Conservation (phyloP, 2,329 filamentous ascomycete species). For the Xylariaceae sp. region DNA sequence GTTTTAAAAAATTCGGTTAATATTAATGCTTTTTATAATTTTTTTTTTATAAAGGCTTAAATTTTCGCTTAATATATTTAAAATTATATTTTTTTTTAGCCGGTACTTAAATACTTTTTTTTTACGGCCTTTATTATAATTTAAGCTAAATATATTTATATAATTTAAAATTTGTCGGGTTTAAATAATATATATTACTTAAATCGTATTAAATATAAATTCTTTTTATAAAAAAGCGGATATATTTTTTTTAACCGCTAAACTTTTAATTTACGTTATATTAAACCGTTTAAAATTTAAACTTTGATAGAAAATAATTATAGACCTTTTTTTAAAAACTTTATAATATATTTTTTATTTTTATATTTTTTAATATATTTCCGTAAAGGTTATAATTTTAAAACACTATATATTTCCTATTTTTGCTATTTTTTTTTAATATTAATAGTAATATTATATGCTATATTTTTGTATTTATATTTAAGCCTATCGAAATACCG, state of each 20-base stretch:
- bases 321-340: too few relatives aligned
- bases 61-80: neutral
- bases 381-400: too few relatives aligned
- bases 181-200: neutral
- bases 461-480: neutral
- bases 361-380: too few relatives aligned
- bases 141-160: neutral
- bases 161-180: neutral
- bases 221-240: too few relatives aligned
- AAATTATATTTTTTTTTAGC: neutral
- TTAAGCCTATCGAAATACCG: neutral
- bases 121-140: neutral
- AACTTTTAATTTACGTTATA: too few relatives aligned
- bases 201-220: neutral
- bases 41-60: neutral
- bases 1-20: neutral
- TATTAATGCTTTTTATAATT: neutral
- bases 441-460: neutral
- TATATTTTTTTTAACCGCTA: too few relatives aligned
- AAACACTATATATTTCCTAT: neutral
- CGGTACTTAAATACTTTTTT: neutral
- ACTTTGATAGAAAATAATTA: too few relatives aligned
- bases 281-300: too few relatives aligned
- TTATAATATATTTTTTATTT: too few relatives aligned
- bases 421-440: neutral